phyloP scores from a whole-genome alignment of 768 basidiomycete genomes.

The Termitomyces sp. region DNA sequence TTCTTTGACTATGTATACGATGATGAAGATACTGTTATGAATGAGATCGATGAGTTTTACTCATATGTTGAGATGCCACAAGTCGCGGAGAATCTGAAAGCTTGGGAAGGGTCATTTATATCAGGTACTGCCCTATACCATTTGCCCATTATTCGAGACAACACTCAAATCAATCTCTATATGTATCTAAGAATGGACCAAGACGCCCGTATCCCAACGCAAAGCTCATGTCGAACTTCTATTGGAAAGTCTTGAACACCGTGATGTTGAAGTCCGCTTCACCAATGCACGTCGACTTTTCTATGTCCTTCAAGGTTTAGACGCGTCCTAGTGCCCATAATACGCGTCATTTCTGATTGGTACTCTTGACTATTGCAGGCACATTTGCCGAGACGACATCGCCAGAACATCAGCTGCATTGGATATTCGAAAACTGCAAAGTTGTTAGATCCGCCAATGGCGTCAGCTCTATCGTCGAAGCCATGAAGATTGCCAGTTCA shows the following conservation, averaged over 20 bases:
- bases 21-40: conserved; percentile 93
- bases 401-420: conserved; percentile 91
- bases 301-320: conserved; percentile 87
- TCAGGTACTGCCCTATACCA: conserved; percentile 50
- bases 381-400: conserved; percentile 89
- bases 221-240: conserved; percentile 75
- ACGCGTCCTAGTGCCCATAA: neutral
- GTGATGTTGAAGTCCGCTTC: conserved; percentile 80
- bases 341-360: conserved; percentile 3
- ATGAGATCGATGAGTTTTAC: conserved; percentile 97
- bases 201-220: conserved; percentile 55
- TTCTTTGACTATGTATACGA: conserved; percentile 93
- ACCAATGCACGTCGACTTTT: conserved; percentile 83
- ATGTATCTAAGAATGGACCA: conserved; percentile 67
- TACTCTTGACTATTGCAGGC: conserved; percentile 40
- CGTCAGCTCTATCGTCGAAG: conserved; percentile 76
- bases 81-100: conserved; percentile 80
- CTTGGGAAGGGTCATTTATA: conserved; percentile 82
- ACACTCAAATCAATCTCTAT: conserved; percentile 2
- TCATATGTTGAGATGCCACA: conserved; percentile 95
- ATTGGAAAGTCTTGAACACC: conserved; percentile 85
- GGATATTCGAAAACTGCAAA: conserved; percentile 94
- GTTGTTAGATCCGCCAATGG: conserved; percentile 83
- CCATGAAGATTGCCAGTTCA: conserved; percentile 84
- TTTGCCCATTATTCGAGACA: neutral